Percentiles rank a stretch among this genome's conserved stretches.
These are phyloP conservation scores for Mollisiaceae sp. DNA, from an alignment of 2,329 filamentous ascomycete species.

Conservation along the genomic window DNA sequence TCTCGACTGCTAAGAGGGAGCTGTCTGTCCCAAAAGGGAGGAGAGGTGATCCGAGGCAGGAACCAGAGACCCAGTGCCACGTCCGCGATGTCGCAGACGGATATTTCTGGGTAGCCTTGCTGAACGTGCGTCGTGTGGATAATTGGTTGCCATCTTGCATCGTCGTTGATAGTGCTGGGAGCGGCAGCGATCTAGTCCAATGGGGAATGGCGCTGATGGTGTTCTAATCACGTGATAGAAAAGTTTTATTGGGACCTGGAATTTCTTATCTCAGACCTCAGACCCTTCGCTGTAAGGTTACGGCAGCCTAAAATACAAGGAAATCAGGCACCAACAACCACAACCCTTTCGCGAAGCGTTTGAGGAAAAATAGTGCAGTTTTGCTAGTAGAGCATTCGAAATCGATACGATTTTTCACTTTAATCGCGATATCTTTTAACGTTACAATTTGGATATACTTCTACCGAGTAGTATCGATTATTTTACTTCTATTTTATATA, in stretches of 20 bases:
- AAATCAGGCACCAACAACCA: too few species aligned
- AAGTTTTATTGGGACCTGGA: neutral
- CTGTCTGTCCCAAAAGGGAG: neutral
- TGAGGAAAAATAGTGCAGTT: too few species aligned
- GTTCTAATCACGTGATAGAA: neutral
- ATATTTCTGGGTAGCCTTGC: neutral
- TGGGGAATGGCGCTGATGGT: neutral
- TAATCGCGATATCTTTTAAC: too few species aligned
- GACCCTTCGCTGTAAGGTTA: too few species aligned
- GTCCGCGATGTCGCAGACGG: neutral
- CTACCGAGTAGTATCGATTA: too few species aligned
- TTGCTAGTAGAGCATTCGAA: too few species aligned
- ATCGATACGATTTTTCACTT: too few species aligned
- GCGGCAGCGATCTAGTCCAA: neutral
- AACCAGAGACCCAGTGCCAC: neutral
- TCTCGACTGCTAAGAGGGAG: neutral
- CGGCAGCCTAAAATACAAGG: too few species aligned
- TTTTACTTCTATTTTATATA: too few species aligned
- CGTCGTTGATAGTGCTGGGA: neutral
- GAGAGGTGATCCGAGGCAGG: neutral
- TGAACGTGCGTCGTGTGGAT: neutral
- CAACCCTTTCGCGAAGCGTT: too few species aligned
- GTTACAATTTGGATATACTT: too few species aligned
- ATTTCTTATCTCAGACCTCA: too few species aligned
- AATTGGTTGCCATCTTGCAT: neutral